A percentile compares a stretch with the other conserved stretches of the same genome.
Evolutionary conservation across 805 yeast species (phyloP).

Genomic region (Clavispora asparagi): DNA sequence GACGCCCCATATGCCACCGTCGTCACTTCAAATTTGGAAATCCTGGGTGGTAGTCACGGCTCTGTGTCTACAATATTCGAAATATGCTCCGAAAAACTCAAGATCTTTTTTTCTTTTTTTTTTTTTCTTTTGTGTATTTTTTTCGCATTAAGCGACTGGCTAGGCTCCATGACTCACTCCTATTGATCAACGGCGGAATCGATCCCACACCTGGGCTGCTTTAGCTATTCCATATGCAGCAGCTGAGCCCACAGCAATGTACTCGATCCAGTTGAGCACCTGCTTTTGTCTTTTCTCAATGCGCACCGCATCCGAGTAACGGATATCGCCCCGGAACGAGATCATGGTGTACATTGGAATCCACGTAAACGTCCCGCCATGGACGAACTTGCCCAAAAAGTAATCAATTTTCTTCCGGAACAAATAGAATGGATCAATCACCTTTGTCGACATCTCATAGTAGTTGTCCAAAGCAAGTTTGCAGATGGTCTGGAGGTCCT

Average conservation of each 20-base stretch:
- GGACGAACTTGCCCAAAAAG: conserved; percentile 51
- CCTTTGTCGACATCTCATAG: conserved; percentile 82
- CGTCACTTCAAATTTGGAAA: no score
- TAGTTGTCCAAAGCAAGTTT: conserved; percentile 77
- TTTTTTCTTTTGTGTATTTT: conserved; percentile 1
- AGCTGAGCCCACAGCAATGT: conserved; percentile 11
- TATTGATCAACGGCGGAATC: background rate
- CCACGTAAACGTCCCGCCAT: conserved; percentile 51
- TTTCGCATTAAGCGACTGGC: background rate
- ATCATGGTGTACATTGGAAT: conserved; percentile 90
- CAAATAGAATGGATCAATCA: conserved; percentile 54
- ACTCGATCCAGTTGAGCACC: conserved; percentile 37
- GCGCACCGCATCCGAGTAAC: conserved; percentile 63
- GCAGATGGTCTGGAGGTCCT: conserved; percentile 71
- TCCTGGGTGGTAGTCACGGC: no score
- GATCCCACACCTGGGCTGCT: conserved; percentile 7
- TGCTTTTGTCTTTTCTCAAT: conserved; percentile 50
- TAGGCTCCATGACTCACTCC: background rate
- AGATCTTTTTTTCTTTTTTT: background rate
- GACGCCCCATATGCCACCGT: no score
- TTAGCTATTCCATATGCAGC: conserved; percentile 8
- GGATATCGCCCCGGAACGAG: conserved; percentile 77
- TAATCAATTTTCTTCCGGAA: conserved; percentile 67
- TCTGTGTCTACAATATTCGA: no score
- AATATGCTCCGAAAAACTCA: no score